Evolutionary conservation across 371 early-diverging fungal genomes (phyloP).

Genomic region (Mortierella sp.): DNA sequence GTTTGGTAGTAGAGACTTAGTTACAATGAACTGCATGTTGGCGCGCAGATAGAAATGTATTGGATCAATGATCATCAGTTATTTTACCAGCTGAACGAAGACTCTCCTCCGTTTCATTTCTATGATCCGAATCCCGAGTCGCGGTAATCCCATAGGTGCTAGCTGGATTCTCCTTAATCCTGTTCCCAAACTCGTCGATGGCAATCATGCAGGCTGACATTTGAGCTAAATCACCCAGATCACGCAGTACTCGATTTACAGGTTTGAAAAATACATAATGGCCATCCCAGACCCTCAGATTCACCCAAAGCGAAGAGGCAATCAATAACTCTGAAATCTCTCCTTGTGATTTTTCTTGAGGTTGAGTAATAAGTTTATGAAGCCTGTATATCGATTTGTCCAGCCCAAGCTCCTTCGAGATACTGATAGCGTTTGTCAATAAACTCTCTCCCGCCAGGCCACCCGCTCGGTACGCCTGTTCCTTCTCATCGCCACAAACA

Average conservation of each 20-base stretch:
- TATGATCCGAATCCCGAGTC: not conserved
- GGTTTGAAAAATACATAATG: slow-evolving; percentile 23
- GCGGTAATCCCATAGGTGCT: not conserved
- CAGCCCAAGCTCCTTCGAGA: slow-evolving; percentile 18
- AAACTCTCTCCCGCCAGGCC: slow-evolving; percentile 26
- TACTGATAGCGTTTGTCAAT: slow-evolving; percentile 10
- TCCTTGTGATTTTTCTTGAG: not conserved
- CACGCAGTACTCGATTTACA: not conserved
- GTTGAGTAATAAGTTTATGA: not conserved
- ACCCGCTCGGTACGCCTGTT: slow-evolving; percentile 15
- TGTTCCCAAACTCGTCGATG: slow-evolving; percentile 16
- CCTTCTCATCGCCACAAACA: slow-evolving; percentile 4
- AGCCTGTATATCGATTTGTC: slow-evolving; percentile 19
- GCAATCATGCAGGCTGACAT: slow-evolving; percentile 16
- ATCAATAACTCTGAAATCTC: slow-evolving; percentile 9
- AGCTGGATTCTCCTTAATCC: not conserved
- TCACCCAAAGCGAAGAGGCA: slow-evolving; percentile 22
- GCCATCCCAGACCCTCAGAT: slow-evolving; percentile 30
- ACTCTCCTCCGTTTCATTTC: slow-evolving; percentile 2
- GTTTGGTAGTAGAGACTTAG: not conserved
- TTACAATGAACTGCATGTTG: not conserved
- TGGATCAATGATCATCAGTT: not conserved
- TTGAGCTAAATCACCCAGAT: slow-evolving; percentile 13
- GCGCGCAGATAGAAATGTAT: not conserved
- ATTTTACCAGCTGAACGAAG: slow-evolving; percentile 36